A percentile compares a stretch with the other conserved stretches of the same genome.
Conservation (phyloP, 1,284 basidiomycete species). For the Tetrapyrgos nigripes region DNA sequence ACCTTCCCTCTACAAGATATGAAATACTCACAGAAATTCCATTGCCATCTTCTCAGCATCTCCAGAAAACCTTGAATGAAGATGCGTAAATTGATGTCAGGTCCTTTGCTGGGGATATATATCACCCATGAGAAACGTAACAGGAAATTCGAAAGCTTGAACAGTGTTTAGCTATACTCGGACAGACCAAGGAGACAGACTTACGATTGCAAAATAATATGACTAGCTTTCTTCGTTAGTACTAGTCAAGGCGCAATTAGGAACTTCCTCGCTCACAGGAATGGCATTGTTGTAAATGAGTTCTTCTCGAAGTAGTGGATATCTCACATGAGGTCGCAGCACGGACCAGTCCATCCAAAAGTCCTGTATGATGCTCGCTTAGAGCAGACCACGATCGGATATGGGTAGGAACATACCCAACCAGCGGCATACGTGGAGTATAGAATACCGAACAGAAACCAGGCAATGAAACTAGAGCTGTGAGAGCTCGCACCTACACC, state of each 20-base stretch:
- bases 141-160: conserved; percentile 71
- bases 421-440: conserved; percentile 75
- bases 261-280: conserved; percentile 51
- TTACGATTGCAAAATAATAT: conserved; percentile 79
- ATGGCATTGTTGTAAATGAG: conserved; percentile 71
- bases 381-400: not conserved
- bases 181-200: conserved; percentile 18
- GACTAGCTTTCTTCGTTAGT: conserved; percentile 43
- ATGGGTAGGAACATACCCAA: conserved; percentile 67
- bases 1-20: conserved; percentile 1
- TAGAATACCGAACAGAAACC: conserved; percentile 66
- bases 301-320: conserved; percentile 78
- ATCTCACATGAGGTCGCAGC: conserved; percentile 60
- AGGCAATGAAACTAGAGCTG: conserved; percentile 64
- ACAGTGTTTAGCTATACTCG: not conserved
- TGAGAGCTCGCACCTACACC: conserved; percentile 32
- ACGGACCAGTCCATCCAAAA: conserved; percentile 86
- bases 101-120: conserved; percentile 68
- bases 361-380: conserved; percentile 52
- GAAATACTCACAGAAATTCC: conserved; percentile 85
- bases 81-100: conserved; percentile 59
- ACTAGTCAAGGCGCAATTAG: conserved; percentile 2
- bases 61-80: conserved; percentile 81
- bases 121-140: conserved; percentile 86
- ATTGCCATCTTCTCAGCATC: conserved; percentile 83